Evolutionary conservation across 176 grass and related monocot genomes (phyloP), one percentile per base, ranked within the genome.

Genomic region (Microstegium vimineum): DNA sequence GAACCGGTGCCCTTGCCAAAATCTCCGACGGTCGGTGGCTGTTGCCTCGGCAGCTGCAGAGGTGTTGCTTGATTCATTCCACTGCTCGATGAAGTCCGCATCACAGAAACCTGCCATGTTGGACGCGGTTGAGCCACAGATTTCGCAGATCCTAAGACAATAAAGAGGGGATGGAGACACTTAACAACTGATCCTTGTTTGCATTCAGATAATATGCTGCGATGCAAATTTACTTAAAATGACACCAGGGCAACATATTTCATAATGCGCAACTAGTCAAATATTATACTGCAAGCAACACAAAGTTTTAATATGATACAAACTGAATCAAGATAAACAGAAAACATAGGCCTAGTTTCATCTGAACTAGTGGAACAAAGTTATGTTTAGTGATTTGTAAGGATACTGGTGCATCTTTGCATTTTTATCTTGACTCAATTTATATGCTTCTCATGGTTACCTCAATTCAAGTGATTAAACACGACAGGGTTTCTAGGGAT

Each of bases 1-100:
- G 79, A 99, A 96, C 42, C 93, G 91, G 36, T 92, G 97, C 2
- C 93, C 97, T 34, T 96, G 93, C 97, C 93, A 99, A 82, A 99
- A 96, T 33, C 93, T 94, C 18, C 85, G 85, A 6, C 59, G 47
- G 80, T 97, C 94, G 42, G 57, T 75, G n/a, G 43, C 16, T n/a
- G 79, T 32, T 15, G 71, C 76, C 9, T 84, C 82, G 10, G 62
- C 41, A 28, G 25, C 74, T 28, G 56, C 71, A 0, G n/a, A n/a
- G n/a, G 66, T 64, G 71, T 36, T 85, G 67, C 69, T 82, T 40
- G 89, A 88, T 71, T 97, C 94, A 62, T 94, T 94, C 92, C 89
- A 97, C 28, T 94, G 91, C 31, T 94, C 94, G 11, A 92, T 92
- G 75, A 88, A 94, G 45, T 97, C 91, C 0, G 85, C 66, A 45